phyloP scores from a whole-genome alignment of 306 rosid species.

The Sicyos baderoa region DNA sequence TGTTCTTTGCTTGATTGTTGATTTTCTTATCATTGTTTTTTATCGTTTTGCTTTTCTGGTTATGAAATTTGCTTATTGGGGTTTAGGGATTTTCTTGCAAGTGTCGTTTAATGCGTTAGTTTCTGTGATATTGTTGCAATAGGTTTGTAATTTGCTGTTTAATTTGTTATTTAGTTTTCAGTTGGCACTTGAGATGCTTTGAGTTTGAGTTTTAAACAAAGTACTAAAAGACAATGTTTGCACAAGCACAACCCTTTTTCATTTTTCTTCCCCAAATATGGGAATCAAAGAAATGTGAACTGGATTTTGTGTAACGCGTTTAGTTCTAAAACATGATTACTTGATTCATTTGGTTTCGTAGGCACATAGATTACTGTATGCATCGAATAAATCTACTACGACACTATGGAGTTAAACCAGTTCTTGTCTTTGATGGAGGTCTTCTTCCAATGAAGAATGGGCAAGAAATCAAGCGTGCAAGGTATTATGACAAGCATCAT shows the following conservation, averaged over 20 bases:
- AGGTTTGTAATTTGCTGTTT: background rate
- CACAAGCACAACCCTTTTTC: too few relatives aligned
- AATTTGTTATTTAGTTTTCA: background rate
- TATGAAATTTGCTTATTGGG: background rate
- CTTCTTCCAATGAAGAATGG: slow-evolving; percentile 85
- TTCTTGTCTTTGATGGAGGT: slow-evolving; percentile 94
- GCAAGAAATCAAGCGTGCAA: slow-evolving; percentile 87
- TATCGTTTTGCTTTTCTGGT: background rate
- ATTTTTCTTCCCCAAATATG: too few relatives aligned
- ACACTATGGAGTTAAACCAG: slow-evolving; percentile 63
- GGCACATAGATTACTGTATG: slow-evolving; percentile 96
- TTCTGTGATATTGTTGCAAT: too few relatives aligned
- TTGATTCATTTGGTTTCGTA: slow-evolving; percentile 24
- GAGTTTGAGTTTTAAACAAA: background rate
- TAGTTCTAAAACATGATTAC: background rate
- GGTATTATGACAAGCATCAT: slow-evolving; percentile 35
- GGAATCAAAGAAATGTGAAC: too few relatives aligned
- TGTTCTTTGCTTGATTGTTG: background rate
- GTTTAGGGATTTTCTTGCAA: background rate
- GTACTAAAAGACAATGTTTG: background rate
- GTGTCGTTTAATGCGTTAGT: background rate
- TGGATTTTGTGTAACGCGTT: too few relatives aligned
- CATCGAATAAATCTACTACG: slow-evolving; percentile 76
- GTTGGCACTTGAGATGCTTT: background rate
- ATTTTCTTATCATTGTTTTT: background rate